These are phyloP conservation scores for Angomonas deanei DNA, from an alignment of 208 protist genomes.

Conservation along the genomic window DNA sequence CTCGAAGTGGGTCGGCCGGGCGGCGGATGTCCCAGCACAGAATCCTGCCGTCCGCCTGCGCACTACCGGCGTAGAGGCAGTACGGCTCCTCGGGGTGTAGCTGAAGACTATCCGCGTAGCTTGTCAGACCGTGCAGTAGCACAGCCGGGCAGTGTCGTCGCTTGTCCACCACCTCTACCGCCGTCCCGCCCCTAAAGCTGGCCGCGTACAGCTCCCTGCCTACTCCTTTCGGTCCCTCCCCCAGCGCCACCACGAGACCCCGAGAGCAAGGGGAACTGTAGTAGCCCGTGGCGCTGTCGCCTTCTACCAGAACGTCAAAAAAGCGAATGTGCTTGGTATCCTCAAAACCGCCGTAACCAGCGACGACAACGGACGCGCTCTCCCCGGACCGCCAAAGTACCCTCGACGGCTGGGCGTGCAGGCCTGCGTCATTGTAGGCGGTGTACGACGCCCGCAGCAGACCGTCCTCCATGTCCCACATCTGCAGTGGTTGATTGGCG, in stretches of 20 bases:
- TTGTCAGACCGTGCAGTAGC: conserved; percentile 26
- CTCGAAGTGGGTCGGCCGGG: conserved; percentile 20
- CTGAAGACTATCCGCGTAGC: conserved; percentile 19
- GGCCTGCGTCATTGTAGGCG: conserved; percentile 49
- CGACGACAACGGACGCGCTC: conserved; percentile 19
- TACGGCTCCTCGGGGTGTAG: conserved; percentile 7
- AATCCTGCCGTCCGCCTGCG: conserved; percentile 36
- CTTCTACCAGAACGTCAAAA: conserved; percentile 60
- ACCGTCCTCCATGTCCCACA: conserved; percentile 70
- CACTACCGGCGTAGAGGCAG: background rate
- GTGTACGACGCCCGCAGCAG: conserved; percentile 60
- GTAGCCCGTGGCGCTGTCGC: conserved; percentile 24
- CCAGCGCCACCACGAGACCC: conserved; percentile 28
- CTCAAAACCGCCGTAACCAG: conserved; percentile 69
- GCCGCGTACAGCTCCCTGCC: conserved; percentile 28
- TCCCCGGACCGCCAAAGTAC: conserved; percentile 34
- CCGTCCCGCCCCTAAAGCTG: conserved; percentile 39
- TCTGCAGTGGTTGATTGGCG: conserved; percentile 54
- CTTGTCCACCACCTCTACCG: conserved; percentile 62
- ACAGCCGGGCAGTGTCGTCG: conserved; percentile 39
- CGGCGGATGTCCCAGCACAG: conserved; percentile 63
- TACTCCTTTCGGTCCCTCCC: conserved; percentile 16
- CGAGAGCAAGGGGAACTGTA: conserved; percentile 21
- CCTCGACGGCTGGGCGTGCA: conserved; percentile 33
- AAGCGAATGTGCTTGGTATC: conserved; percentile 43